Conservation (phyloP, 768 basidiomycete species). For the Boletus reticuloceps region DNA sequence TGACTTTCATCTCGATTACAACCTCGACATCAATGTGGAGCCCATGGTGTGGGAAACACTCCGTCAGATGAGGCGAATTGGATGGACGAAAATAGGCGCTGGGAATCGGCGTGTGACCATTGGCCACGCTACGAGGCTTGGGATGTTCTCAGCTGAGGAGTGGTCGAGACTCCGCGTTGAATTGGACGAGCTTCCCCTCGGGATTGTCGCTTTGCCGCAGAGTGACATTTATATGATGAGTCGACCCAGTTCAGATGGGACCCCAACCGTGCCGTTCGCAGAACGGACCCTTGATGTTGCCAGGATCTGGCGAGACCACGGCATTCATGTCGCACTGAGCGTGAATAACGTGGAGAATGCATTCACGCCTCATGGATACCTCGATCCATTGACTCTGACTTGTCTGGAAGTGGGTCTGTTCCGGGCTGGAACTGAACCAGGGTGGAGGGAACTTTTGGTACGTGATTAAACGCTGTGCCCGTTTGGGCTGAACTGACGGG, state of each 20-base stretch:
- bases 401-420: slow-evolving; percentile 58
- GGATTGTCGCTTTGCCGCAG: slow-evolving; percentile 57
- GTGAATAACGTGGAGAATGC: slow-evolving; percentile 68
- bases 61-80: slow-evolving; percentile 33
- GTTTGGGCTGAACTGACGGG: slow-evolving; percentile 2
- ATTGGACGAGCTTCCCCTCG: slow-evolving; percentile 42
- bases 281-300: slow-evolving; percentile 58
- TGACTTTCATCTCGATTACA: slow-evolving; percentile 71
- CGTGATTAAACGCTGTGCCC: slow-evolving; percentile 13
- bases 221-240: slow-evolving; percentile 73
- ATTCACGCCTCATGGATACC: slow-evolving; percentile 65
- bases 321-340: slow-evolving; percentile 51
- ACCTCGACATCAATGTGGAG: slow-evolving; percentile 47
- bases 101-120: slow-evolving; percentile 46
- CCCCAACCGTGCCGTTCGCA: slow-evolving; percentile 33
- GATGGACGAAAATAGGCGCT: slow-evolving; percentile 23
- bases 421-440: slow-evolving; percentile 50
- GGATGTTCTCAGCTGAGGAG: slow-evolving; percentile 45
- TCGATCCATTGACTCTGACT: slow-evolving; percentile 60
- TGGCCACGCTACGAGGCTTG: slow-evolving; percentile 60
- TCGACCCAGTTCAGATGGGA: slow-evolving; percentile 25
- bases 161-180: slow-evolving; percentile 43
- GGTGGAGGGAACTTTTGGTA: slow-evolving; percentile 49
- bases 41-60: slow-evolving; percentile 59
- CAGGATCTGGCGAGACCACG: slow-evolving; percentile 41